Evolutionary conservation across 345 rosid genomes (phyloP).

Genomic region (Bruguiera gymnorhiza): DNA sequence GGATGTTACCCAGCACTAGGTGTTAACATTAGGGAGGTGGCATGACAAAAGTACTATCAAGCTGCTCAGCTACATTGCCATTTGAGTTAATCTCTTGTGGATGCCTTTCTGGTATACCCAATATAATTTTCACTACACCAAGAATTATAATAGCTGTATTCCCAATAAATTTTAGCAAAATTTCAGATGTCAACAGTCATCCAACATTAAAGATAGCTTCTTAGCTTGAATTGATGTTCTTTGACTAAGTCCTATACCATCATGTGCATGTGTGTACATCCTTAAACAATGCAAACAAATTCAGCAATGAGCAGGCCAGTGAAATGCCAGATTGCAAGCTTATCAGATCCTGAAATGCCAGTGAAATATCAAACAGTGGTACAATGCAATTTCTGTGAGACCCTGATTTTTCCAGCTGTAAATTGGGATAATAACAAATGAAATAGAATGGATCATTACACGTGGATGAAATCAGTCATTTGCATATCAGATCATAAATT

Average conservation of each 20-base stretch:
- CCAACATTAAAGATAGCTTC: neutral
- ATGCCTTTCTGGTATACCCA: neutral
- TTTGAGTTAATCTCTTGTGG: neutral
- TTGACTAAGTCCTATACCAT: neutral
- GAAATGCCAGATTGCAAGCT: slow-evolving; percentile 3
- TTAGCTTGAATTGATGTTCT: neutral
- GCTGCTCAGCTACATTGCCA: neutral
- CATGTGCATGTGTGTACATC: neutral
- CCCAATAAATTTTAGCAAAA: slow-evolving; percentile 5
- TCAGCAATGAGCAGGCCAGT: neutral
- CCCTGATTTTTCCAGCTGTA: neutral
- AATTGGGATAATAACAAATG: neutral
- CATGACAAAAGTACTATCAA: neutral
- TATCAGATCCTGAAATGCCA: slow-evolving; percentile 10
- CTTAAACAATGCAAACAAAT: neutral
- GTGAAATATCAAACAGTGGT: neutral
- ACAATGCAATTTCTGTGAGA: slow-evolving; percentile 8
- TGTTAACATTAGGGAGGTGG: too few relatives aligned
- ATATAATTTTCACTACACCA: neutral
- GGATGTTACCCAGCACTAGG: too few relatives aligned
- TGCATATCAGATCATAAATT: slow-evolving; percentile 7
- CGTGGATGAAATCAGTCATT: neutral
- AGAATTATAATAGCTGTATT: neutral
- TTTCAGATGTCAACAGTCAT: neutral
- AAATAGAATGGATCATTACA: neutral